Conservation (phyloP, 495 filamentous ascomycete genomes). For the Penicillium flavigenum region DNA sequence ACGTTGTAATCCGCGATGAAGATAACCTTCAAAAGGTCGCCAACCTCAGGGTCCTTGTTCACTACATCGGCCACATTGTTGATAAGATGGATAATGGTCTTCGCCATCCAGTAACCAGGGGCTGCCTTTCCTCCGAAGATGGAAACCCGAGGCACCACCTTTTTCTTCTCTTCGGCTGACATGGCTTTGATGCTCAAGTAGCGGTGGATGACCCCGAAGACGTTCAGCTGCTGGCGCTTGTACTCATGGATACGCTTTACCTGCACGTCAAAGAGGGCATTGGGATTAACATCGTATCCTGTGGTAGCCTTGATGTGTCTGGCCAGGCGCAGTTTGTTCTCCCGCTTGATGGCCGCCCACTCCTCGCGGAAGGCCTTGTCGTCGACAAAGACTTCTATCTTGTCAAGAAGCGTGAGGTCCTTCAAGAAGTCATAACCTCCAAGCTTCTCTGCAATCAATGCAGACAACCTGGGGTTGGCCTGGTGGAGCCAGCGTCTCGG, state of each 20-base stretch:
- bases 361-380: conserved; percentile 88
- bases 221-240: conserved; percentile 98
- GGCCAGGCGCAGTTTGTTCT: conserved; percentile 78
- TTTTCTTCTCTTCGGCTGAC: conserved; percentile 81
- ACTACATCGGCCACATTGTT: conserved; percentile 89
- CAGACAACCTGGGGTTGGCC: conserved; percentile 89
- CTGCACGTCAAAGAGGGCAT: conserved; percentile 91
- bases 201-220: conserved; percentile 95
- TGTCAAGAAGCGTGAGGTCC: conserved; percentile 80
- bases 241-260: conserved; percentile 99
- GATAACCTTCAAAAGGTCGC: conserved; percentile 92
- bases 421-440: conserved; percentile 82
- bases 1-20: conserved; percentile 99
- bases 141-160: conserved; percentile 85
- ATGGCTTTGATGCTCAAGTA: conserved; percentile 87
- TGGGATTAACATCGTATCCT: conserved; percentile 78
- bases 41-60: conserved; percentile 87
- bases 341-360: conserved; percentile 85
- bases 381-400: conserved; percentile 74
- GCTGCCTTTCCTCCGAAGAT: conserved; percentile 98
- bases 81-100: conserved; percentile 96
- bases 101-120: conserved; percentile 99
- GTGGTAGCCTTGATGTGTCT: conserved; percentile 82
- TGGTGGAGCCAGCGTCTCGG: conserved; percentile 96
- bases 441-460: conserved; percentile 85